phyloP scores from a whole-genome alignment of 108 stramenopile genomes.

The Bacterosira constricta region DNA sequence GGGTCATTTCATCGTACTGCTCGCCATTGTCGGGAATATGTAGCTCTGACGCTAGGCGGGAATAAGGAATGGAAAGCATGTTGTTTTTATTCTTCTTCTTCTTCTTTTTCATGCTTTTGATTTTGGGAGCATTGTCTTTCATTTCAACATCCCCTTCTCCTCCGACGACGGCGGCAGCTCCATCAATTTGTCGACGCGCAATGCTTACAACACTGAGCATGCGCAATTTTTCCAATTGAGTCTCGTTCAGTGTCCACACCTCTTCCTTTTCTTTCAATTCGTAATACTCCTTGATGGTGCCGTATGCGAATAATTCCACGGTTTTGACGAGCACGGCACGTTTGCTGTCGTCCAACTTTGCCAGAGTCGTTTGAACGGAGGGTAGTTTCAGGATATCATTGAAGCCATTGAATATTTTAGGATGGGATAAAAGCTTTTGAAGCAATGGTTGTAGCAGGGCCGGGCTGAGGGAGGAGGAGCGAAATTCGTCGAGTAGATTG shows the following conservation, averaged over 20 bases:
- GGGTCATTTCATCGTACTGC: background rate
- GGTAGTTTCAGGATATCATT: constrained; percentile 29
- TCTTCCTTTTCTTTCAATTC: constrained; percentile 6
- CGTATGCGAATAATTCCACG: constrained; percentile 31
- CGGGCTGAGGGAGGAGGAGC: constrained; percentile 16
- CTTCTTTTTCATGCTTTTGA: background rate
- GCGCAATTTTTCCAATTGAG: constrained; percentile 40
- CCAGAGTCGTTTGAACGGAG: constrained; percentile 17
- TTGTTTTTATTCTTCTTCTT: background rate
- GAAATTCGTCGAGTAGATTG: constrained; percentile 35
- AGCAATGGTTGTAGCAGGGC: constrained; percentile 23
- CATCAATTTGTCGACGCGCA: constrained; percentile 3
- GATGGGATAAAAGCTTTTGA: constrained; percentile 36
- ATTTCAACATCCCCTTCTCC: background rate
- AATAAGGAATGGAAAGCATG: constrained; percentile 32
- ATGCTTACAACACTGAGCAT: constrained; percentile 48
- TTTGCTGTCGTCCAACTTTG: constrained; percentile 6
- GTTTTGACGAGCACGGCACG: constrained; percentile 14
- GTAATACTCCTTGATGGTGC: constrained; percentile 28
- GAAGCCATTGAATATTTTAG: constrained; percentile 37
- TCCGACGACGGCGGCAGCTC: background rate
- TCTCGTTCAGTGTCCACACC: constrained; percentile 45
- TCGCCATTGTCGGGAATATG: constrained; percentile 1
- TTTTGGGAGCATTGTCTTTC: background rate
- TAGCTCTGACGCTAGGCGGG: constrained; percentile 22